Percentiles rank a stretch among this genome's conserved stretches.
Evolutionary conservation across 768 basidiomycete genomes (phyloP).

Genomic region (Boletus sp.): DNA sequence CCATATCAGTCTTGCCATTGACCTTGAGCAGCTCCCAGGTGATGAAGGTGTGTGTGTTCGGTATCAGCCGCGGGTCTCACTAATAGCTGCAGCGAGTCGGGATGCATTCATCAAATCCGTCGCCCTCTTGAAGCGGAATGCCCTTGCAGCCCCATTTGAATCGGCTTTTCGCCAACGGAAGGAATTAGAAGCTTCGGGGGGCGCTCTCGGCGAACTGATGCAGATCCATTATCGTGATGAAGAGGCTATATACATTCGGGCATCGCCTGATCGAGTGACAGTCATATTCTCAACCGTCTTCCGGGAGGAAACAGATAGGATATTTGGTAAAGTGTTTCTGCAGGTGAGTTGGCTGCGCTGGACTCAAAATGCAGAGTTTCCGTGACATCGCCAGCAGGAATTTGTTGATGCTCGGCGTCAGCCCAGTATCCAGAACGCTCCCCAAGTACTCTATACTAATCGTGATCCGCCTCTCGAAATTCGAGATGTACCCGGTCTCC

Average conservation of each 20-base stretch:
- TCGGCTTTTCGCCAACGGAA: conserved; percentile 81
- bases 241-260: conserved; percentile 94
- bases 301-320: conserved; percentile 94
- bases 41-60: conserved; percentile 58
- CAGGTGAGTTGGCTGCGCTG: conserved; percentile 55
- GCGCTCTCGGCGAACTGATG: conserved; percentile 80
- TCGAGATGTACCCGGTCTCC: conserved; percentile 76
- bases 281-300: conserved; percentile 98
- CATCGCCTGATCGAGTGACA: conserved; percentile 92
- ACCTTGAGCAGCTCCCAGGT: conserved; percentile 81
- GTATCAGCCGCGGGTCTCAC: background rate
- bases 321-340: conserved; percentile 96
- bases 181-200: conserved; percentile 69
- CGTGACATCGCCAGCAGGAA: conserved; percentile 53
- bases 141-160: conserved; percentile 93
- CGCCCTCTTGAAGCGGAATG: conserved; percentile 87
- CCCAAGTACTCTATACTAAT: conserved; percentile 93
- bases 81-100: conserved; percentile 58
- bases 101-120: conserved; percentile 77
- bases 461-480: conserved; percentile 98
- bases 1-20: conserved; percentile 81
- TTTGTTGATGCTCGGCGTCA: conserved; percentile 97
- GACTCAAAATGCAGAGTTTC: background rate
- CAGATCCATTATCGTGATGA: conserved; percentile 92
- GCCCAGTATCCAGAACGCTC: conserved; percentile 92